Conservation (phyloP, 257 asterid species). For the Solanum pennellii region DNA sequence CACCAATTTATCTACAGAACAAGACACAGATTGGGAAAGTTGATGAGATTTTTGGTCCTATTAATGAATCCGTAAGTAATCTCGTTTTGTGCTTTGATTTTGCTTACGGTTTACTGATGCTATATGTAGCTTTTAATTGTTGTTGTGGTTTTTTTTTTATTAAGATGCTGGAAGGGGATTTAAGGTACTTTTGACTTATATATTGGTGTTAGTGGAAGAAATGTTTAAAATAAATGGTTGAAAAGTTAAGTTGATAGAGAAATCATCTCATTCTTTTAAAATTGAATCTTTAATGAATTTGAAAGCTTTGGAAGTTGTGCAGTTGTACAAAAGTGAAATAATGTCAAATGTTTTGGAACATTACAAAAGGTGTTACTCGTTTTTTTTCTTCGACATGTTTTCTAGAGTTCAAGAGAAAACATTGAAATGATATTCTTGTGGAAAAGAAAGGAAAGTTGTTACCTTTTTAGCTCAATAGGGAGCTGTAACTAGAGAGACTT, state of each 20-base stretch:
- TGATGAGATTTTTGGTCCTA: constrained; percentile 94
- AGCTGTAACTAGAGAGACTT: background rate
- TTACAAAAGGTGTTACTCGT: too few species aligned
- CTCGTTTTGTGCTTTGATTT: background rate
- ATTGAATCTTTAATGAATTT: background rate
- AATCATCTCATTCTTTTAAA: background rate
- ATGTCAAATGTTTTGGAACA: background rate
- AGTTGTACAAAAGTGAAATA: background rate
- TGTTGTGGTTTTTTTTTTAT: background rate
- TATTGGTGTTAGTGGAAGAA: background rate
- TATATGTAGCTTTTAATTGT: background rate
- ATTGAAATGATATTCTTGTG: background rate
- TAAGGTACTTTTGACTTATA: background rate
- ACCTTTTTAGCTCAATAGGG: background rate
- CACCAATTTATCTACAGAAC: constrained; percentile 86
- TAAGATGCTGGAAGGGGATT: background rate
- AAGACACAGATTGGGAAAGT: constrained; percentile 97
- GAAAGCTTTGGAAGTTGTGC: background rate
- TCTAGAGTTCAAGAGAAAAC: background rate
- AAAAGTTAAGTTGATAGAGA: background rate
- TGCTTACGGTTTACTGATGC: background rate
- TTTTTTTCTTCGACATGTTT: too few species aligned
- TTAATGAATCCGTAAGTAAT: constrained; percentile 85
- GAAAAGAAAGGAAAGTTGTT: background rate
- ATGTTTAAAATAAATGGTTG: background rate